Conservation (phyloP, 805 yeast genomes). For the Nakazawaea pomicola region DNA sequence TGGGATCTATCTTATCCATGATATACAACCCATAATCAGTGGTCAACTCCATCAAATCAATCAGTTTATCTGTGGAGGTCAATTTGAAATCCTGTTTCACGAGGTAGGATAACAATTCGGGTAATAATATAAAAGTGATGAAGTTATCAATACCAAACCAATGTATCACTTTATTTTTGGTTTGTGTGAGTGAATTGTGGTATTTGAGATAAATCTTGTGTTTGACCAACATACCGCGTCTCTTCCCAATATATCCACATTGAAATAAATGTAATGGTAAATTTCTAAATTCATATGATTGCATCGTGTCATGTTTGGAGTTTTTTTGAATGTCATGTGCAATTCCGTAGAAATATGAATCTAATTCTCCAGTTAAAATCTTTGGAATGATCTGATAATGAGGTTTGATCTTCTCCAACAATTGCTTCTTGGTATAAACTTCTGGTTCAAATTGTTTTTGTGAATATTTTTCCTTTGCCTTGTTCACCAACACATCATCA, state of each 20-base stretch:
- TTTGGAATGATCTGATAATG: slow-evolving; percentile 23
- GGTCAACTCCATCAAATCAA: slow-evolving; percentile 40
- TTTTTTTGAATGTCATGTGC: slow-evolving; percentile 15
- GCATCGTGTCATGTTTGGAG: slow-evolving; percentile 27
- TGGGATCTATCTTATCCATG: slow-evolving; percentile 22
- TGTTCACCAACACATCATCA: slow-evolving; percentile 1
- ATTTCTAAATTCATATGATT: slow-evolving; percentile 22
- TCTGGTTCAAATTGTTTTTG: slow-evolving; percentile 5
- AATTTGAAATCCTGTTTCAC: slow-evolving; percentile 40
- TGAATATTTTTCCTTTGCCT: slow-evolving; percentile 1
- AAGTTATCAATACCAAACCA: slow-evolving; percentile 63
- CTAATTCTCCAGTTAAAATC: slow-evolving; percentile 26
- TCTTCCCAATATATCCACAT: slow-evolving; percentile 55
- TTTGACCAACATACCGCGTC: slow-evolving; percentile 50
- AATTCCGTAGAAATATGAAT: slow-evolving; percentile 28
- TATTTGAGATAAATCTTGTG: slow-evolving; percentile 32
- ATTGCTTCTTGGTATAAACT: slow-evolving; percentile 24
- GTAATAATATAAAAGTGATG: slow-evolving; percentile 53
- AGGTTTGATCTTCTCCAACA: slow-evolving; percentile 20
- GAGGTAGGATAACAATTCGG: slow-evolving; percentile 52
- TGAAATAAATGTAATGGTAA: slow-evolving; percentile 6
- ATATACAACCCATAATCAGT: slow-evolving; percentile 30
- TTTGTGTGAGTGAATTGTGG: slow-evolving; percentile 23
- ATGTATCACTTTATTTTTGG: slow-evolving; percentile 38
- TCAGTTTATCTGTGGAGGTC: slow-evolving; percentile 36